Base-by-base conservation (phyloP, 116 monocot genomes). In the Zostera marina region DNA sequence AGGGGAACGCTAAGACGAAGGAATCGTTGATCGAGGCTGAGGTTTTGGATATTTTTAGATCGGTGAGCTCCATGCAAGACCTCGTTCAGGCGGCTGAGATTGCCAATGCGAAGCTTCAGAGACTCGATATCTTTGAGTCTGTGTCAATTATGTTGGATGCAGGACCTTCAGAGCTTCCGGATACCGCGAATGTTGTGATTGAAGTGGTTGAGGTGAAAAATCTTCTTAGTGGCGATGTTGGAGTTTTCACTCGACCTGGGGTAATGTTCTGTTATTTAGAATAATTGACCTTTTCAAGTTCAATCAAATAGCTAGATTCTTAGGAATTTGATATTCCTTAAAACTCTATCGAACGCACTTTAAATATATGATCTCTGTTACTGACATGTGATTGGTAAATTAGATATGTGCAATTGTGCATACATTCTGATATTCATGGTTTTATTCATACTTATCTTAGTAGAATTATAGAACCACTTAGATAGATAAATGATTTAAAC, bases 81-180 rank as follows among this genome's bases (percentile, higher is more conserved):
- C 81, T 91, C 38, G 58, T 87, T 42, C 71, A 52, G 32, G 99
- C 84, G 2, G 85, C 96, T 11, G 60, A 61, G 9, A 45, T 58
- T 8, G 99, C 91, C 68, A 77, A 75, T 58, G 74, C 74, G 15
- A 67, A 74, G 53, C 68, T 99, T 17, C 72, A 73, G 32, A 47
- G 66, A 14, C 77, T 99, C 8, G 86, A 81, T 0, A 56, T 91
- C 9, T 99, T 99, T 49, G 91, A 99, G 39, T 68, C 81, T 2
- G 91, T 87, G 16, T 59, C 59, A 11, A 87, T 99, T 38, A 87
- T 81, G 14, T 86, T 99, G 21, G 91, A 99, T 25, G 72, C 83
- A 1, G 91, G 91, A 20, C 91, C 98, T 3, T 47, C 79, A 0
- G 98, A 87, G 81, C 70, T 91, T n/a, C 75, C 91, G 7, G 77